Conservation (phyloP, 177 flowering plant species). For the Vitis hybrid region DNA sequence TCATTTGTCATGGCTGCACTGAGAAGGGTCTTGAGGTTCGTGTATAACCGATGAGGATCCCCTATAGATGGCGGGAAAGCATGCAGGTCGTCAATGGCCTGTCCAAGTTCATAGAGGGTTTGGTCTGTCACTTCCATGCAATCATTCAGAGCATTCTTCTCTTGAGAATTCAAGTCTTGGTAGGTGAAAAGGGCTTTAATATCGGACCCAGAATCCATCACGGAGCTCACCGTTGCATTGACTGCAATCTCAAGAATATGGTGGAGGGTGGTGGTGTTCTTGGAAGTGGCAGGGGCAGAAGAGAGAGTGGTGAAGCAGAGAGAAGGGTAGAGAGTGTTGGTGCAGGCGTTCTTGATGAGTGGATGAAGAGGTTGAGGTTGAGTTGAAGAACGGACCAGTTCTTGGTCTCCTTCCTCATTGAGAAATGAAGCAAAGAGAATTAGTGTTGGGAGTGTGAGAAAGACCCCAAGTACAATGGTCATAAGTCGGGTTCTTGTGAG, state of each 20-base stretch:
- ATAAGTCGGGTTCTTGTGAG: slow-evolving; percentile 2
- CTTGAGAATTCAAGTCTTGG: slow-evolving; percentile 30
- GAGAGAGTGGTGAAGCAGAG: slow-evolving; percentile 35
- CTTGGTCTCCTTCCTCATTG: background rate
- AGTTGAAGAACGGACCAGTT: background rate
- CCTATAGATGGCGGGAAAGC: background rate
- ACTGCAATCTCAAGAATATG: slow-evolving; percentile 29
- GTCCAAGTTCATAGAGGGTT: slow-evolving; percentile 39
- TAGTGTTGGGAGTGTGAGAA: slow-evolving; percentile 1
- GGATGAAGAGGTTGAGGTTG: slow-evolving; percentile 8
- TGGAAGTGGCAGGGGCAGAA: slow-evolving; percentile 18
- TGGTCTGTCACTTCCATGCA: slow-evolving; percentile 53
- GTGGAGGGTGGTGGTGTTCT: slow-evolving; percentile 15
- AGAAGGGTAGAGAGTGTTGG: slow-evolving; percentile 35
- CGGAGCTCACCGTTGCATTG: slow-evolving; percentile 19
- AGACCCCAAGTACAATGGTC: slow-evolving; percentile 10
- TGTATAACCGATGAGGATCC: slow-evolving; percentile 9
- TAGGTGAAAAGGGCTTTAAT: slow-evolving; percentile 12
- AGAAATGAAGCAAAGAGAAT: background rate
- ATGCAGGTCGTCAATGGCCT: slow-evolving; percentile 26
- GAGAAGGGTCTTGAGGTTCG: slow-evolving; percentile 40
- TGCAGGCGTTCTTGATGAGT: slow-evolving; percentile 33
- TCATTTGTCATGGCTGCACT: slow-evolving; percentile 68
- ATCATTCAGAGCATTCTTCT: slow-evolving; percentile 37
- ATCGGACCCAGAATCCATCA: slow-evolving; percentile 4